Conservation (phyloP, 1,284 basidiomycete species). For the Ceratobasidium sp. region DNA sequence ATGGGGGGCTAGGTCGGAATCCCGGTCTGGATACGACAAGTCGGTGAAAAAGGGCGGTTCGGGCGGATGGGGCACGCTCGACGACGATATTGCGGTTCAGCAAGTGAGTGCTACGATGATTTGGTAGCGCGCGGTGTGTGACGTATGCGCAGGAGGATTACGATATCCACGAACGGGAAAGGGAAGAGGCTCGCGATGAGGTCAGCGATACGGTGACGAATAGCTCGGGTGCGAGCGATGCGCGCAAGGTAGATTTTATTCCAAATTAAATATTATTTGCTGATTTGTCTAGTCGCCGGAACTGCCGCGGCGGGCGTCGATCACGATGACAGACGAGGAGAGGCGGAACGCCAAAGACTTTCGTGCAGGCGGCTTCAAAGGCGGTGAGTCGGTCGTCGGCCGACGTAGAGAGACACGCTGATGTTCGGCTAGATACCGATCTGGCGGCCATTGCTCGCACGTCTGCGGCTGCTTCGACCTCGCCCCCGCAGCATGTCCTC, state of each 20-base stretch:
- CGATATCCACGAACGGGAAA: conserved; percentile 21
- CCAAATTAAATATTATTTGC: not conserved
- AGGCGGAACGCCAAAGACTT: conserved; percentile 19
- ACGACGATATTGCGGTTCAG: conserved; percentile 64
- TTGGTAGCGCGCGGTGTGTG: not conserved
- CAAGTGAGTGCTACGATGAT: not conserved
- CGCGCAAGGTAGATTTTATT: conserved; percentile 18
- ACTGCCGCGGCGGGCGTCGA: conserved; percentile 31
- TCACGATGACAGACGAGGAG: conserved; percentile 37
- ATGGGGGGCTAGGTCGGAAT: conserved; percentile 67
- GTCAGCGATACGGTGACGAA: conserved; percentile 22
- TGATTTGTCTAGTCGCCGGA: conserved; percentile 26
- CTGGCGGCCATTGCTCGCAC: conserved; percentile 49
- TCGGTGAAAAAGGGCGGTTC: conserved; percentile 82
- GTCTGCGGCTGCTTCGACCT: conserved; percentile 44
- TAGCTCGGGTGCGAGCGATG: conserved; percentile 29
- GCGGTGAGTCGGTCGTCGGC: conserved; percentile 7
- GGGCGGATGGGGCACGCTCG: conserved; percentile 82
- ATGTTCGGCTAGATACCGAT: conserved; percentile 36
- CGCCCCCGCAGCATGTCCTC: conserved; percentile 28
- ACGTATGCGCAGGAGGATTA: conserved; percentile 32
- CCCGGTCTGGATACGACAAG: conserved; percentile 79
- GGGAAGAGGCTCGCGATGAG: conserved; percentile 40
- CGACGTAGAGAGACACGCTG: not conserved
- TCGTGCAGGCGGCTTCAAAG: conserved; percentile 20